These are phyloP conservation scores for Fusarium floridanum DNA, from an alignment of 2,329 filamentous ascomycete genomes.

Conservation along the genomic window DNA sequence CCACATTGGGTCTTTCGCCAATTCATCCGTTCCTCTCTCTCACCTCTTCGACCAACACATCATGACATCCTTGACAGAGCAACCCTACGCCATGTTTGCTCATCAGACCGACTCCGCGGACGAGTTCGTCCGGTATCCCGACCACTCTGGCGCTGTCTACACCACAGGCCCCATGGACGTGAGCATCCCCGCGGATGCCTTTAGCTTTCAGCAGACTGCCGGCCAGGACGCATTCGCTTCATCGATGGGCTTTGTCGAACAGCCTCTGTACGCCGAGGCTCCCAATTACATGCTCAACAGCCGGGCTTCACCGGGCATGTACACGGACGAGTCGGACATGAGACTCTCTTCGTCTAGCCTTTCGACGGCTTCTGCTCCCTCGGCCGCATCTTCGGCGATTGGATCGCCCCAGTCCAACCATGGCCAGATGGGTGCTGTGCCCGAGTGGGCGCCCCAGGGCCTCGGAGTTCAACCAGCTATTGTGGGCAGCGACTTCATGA, in stretches of 20 bases:
- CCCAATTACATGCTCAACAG: conserved; percentile 59
- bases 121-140: conserved; percentile 62
- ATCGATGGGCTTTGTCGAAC: conserved; percentile 59
- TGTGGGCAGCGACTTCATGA: conserved; percentile 68
- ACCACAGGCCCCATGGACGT: conserved; percentile 61
- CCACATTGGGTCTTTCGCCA: conserved; percentile 14
- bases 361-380: conserved; percentile 72
- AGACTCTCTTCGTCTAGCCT: conserved; percentile 67
- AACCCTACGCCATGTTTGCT: conserved; percentile 47
- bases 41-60: conserved; percentile 26
- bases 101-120: conserved; percentile 49
- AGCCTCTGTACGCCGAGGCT: conserved; percentile 61
- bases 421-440: conserved; percentile 67
- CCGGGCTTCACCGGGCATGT: conserved; percentile 63
- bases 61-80: conserved; percentile 50
- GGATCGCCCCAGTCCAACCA: conserved; percentile 76
- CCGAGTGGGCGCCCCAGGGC: conserved; percentile 69
- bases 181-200: conserved; percentile 62
- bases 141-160: conserved; percentile 53
- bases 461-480: conserved; percentile 74
- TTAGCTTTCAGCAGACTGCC: conserved; percentile 54
- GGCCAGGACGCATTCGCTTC: conserved; percentile 52
- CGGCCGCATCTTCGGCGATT: conserved; percentile 75
- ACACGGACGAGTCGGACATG: conserved; percentile 64
- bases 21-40: conserved; percentile 8